These are phyloP conservation scores for Golubevia sp. DNA, from an alignment of 1,284 basidiomycete species.

Conservation along the genomic window DNA sequence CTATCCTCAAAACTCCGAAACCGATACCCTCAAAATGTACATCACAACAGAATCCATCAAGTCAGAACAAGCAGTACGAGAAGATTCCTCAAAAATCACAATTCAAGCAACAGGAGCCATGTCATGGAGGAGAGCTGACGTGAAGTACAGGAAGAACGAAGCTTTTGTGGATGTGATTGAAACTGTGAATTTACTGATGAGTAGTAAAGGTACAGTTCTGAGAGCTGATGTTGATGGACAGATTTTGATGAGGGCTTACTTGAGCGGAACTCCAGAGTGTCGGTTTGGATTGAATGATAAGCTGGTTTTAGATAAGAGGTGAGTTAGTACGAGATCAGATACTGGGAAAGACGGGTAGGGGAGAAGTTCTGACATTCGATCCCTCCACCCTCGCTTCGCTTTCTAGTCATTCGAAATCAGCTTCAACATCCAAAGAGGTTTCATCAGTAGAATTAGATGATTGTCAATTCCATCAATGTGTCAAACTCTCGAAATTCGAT, in stretches of 20 bases:
- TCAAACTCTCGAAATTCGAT: conserved; percentile 90
- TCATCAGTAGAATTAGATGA: conserved; percentile 78
- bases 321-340: conserved; percentile 10
- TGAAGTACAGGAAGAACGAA: conserved; percentile 98
- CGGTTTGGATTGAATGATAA: conserved; percentile 99
- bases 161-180: conserved; percentile 98
- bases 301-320: conserved; percentile 86
- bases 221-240: conserved; percentile 98
- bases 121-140: conserved; percentile 88
- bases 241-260: conserved; percentile 95
- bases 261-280: conserved; percentile 94
- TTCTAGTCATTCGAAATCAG: conserved; percentile 6
- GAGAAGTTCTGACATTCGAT: too few relatives aligned
- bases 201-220: conserved; percentile 74
- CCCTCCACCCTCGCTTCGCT: background rate
- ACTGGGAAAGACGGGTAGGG: background rate
- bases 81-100: conserved; percentile 95
- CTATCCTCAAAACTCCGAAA: conserved; percentile 99
- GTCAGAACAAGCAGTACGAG: conserved; percentile 74
- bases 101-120: conserved; percentile 92
- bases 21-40: conserved; percentile 94
- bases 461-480: conserved; percentile 98
- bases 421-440: conserved; percentile 1
- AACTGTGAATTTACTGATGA: conserved; percentile 90
- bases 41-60: conserved; percentile 97